Evolutionary conservation across 2,329 filamentous ascomycete species (phyloP).

Genomic region (Balansia obtecta): DNA sequence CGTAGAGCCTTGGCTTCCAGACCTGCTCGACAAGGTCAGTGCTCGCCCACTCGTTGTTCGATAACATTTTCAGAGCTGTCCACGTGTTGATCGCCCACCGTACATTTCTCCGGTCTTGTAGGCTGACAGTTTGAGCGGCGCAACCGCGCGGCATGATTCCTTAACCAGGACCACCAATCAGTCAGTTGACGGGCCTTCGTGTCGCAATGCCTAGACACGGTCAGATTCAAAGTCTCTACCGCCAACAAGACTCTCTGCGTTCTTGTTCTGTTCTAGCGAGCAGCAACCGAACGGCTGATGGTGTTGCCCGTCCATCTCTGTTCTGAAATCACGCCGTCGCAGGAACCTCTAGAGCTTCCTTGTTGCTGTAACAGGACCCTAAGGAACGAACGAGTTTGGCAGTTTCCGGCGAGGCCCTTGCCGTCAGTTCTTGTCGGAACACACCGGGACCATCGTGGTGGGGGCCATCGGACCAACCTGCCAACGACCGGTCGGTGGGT

Average conservation of each 20-base stretch:
- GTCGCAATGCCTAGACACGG: too few species aligned
- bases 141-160: background rate
- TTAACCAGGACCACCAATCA: background rate
- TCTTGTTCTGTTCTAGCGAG: too few species aligned
- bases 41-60: background rate
- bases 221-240: too few species aligned
- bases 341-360: too few species aligned
- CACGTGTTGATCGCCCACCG: background rate
- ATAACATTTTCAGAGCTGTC: too few species aligned
- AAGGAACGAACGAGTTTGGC: background rate
- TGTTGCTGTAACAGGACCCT: background rate
- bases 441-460: background rate
- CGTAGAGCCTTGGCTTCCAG: background rate
- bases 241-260: too few species aligned
- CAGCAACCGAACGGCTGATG: too few species aligned
- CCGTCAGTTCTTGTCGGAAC: slow-evolving; percentile 1
- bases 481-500: background rate
- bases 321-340: too few species aligned
- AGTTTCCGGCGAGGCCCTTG: background rate
- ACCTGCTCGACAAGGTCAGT: background rate
- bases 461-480: background rate
- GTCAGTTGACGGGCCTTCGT: background rate
- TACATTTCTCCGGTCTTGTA: background rate
- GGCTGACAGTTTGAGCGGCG: background rate
- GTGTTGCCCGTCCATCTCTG: too few species aligned